Evolutionary conservation across 2,329 filamentous ascomycete species (phyloP), one percentile per base, ranked within the genome.

Genomic region (Colletotrichum nymphaeae): DNA sequence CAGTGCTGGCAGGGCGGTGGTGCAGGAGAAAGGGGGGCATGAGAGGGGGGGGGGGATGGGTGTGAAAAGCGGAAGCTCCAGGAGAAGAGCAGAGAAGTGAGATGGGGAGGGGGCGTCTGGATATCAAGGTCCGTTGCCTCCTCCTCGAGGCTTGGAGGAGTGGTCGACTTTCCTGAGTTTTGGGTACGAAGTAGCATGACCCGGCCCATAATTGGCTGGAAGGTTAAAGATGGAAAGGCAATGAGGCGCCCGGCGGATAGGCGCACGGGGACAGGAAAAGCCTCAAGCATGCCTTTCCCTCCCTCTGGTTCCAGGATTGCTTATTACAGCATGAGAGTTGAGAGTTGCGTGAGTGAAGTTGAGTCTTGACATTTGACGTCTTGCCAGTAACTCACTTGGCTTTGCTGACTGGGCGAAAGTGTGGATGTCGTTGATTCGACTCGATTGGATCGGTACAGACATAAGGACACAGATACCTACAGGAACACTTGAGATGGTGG

Each of bases 241-340:
- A 73, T 71, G 60, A 74, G 76, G 81, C 64, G 73, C 68, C 75
- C 72, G 76, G 75, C 78, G 32, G 46, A 62, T n/a, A 53, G 68
- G 19, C 14, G 63, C 68, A 68, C 65, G 9, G 16, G 7, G 16
- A 58, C 59, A 4, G 59, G 28, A 49, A 37, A 49, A n/a, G 52
- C 42, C 30, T 16, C 42, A 49, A n/a, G 52, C 53, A 52, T 16
- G 65, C 42, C 19, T 24, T 63, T 42, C 46, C 46, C 62, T 55
- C 57, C 55, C 16, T 3, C 59, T 6, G 35, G 37, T 26, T 22
- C 24, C 14, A 9, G 12, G 8, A 30, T 28, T 26, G 16, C 42
- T 35, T 42, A 42, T 42, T 42, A 42, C 14, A 42, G 14, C 37
- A 19, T 49, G 42, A 49, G 3, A 49, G 42, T 8, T 46, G 42